phyloP scores from a whole-genome alignment of 495 filamentous ascomycete genomes.

The Parathielavia appendiculata region DNA sequence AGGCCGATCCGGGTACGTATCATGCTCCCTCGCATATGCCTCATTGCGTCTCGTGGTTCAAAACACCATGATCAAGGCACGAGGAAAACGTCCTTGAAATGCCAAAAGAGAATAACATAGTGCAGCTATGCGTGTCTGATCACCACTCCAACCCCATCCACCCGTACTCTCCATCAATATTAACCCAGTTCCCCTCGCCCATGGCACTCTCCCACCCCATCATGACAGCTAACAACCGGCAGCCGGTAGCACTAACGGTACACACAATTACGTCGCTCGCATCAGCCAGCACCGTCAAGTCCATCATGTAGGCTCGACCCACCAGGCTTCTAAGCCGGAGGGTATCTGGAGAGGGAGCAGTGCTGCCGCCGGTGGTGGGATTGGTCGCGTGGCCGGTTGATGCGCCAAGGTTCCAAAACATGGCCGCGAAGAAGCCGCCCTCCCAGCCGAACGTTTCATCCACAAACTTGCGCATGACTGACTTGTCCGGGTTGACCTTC shows the following conservation, averaged over 20 bases:
- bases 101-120: constrained; percentile 2
- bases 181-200: constrained; percentile 53
- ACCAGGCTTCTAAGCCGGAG: constrained; percentile 58
- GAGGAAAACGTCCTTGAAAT: constrained; percentile 14
- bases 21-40: constrained; percentile 9
- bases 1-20: constrained; percentile 11
- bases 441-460: constrained; percentile 69
- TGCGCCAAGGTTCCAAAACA: constrained; percentile 63
- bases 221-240: constrained; percentile 66
- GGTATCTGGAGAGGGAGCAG: constrained; percentile 45
- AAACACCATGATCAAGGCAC: background rate
- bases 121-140: background rate
- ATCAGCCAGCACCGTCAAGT: constrained; percentile 60
- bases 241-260: constrained; percentile 59
- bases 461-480: constrained; percentile 52
- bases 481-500: constrained; percentile 27
- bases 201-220: constrained; percentile 71
- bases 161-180: constrained; percentile 63
- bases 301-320: constrained; percentile 64
- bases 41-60: background rate
- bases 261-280: constrained; percentile 61
- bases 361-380: constrained; percentile 2
- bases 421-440: constrained; percentile 63
- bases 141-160: constrained; percentile 48
- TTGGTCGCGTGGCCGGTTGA: constrained; percentile 17